phyloP scores from a whole-genome alignment of 805 yeast genomes.

The Kregervanrija fluxuum region DNA sequence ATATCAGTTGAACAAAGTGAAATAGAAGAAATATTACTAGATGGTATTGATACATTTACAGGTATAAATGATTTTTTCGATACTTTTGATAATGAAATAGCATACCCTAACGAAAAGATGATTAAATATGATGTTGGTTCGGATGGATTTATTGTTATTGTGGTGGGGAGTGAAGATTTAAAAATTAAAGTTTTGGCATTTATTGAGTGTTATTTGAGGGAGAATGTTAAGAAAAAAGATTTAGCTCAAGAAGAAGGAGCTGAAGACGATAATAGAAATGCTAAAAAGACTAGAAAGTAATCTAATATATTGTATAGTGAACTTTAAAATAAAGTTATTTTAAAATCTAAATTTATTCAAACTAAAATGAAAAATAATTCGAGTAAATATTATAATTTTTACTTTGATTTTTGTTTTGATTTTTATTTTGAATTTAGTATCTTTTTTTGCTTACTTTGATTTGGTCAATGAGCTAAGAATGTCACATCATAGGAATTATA shows the following conservation, averaged over 20 bases:
- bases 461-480: no score
- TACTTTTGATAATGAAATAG: conserved; percentile 41
- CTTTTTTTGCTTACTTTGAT: no score
- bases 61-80: conserved; percentile 47
- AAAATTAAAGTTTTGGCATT: conserved; percentile 33
- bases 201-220: conserved; percentile 28
- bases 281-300: conserved; percentile 10
- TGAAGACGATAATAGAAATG: conserved; percentile 8
- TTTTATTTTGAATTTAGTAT: no score
- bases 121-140: conserved; percentile 56
- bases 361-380: no score
- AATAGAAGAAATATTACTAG: conserved; percentile 42
- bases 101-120: conserved; percentile 47
- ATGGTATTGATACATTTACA: conserved; percentile 37
- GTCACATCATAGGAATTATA: no score
- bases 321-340: no score
- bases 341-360: no score
- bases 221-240: not conserved
- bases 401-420: no score
- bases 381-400: no score
- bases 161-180: conserved; percentile 38
- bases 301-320: no score
- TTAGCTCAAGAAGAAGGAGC: conserved; percentile 5
- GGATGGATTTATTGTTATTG: conserved; percentile 50
- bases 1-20: conserved; percentile 25